Evolutionary conservation across 257 asterid genomes (phyloP).

Genomic region (Nicotiana tabacum): DNA sequence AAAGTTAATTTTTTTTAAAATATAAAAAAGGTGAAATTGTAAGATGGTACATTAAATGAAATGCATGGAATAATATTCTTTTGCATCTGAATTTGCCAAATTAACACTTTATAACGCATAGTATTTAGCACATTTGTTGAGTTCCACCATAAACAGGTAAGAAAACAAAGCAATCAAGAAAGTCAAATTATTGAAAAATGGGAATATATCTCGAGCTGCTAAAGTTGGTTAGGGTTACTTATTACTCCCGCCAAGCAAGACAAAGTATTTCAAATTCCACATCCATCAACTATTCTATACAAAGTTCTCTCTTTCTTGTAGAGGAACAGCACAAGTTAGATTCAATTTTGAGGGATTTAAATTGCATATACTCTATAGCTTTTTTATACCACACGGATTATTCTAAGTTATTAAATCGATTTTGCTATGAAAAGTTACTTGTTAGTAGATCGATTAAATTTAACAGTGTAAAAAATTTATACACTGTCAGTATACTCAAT

Average conservation of each 20-base stretch:
- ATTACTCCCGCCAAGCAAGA: slow-evolving; percentile 22
- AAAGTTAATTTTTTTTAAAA: too few species aligned
- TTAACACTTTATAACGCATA: not conserved
- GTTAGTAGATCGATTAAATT: too few species aligned
- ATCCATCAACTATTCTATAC: not conserved
- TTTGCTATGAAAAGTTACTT: too few species aligned
- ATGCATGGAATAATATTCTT: too few species aligned
- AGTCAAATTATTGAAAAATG: slow-evolving; percentile 22
- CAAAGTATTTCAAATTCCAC: not conserved
- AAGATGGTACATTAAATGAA: too few species aligned
- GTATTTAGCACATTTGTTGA: not conserved
- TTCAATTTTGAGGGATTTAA: too few species aligned
- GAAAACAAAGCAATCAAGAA: slow-evolving; percentile 2
- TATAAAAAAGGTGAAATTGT: too few species aligned
- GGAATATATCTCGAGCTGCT: slow-evolving; percentile 22
- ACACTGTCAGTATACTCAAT: too few species aligned
- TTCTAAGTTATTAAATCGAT: too few species aligned
- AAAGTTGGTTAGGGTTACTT: slow-evolving; percentile 14
- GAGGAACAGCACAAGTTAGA: not conserved
- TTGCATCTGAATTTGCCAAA: not conserved
- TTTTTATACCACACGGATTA: too few species aligned
- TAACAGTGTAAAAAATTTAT: too few species aligned
- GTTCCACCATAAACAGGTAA: not conserved
- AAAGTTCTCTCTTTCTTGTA: not conserved
- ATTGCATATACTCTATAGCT: too few species aligned